A percentile compares a stretch with the other conserved stretches of the same genome.
Evolutionary conservation across 2,329 filamentous ascomycete genomes (phyloP).

Genomic region (Monosporascus sp.): DNA sequence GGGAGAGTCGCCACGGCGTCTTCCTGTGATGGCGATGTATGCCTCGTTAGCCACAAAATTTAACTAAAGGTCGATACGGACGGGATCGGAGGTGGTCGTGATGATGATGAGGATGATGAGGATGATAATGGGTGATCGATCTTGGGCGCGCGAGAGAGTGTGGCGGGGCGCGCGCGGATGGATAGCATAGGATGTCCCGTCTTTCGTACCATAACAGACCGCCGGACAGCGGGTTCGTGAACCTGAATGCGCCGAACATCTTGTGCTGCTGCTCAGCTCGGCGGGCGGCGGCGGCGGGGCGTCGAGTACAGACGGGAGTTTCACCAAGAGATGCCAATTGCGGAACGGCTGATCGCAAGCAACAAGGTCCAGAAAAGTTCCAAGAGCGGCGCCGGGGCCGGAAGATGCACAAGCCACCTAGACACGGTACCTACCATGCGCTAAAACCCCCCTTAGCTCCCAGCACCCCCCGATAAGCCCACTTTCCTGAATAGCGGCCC

Average conservation of each 20-base stretch:
- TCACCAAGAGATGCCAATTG: too few species aligned
- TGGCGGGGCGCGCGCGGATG: neutral
- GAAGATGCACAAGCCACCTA: neutral
- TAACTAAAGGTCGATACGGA: neutral
- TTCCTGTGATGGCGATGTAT: constrained; percentile 52
- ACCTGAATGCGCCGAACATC: constrained; percentile 83
- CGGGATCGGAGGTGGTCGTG: neutral
- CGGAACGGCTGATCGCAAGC: neutral
- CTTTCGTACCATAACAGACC: constrained; percentile 71
- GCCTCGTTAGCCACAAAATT: too few species aligned
- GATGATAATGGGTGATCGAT: neutral
- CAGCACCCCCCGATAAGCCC: too few species aligned
- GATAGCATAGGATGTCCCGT: neutral
- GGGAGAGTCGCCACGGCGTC: constrained; percentile 91
- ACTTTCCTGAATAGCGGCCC: too few species aligned
- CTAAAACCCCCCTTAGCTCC: too few species aligned
- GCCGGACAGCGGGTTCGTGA: constrained; percentile 68
- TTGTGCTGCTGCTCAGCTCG: constrained; percentile 20
- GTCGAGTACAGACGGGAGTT: neutral
- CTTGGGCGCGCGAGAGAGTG: neutral
- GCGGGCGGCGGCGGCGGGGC: neutral
- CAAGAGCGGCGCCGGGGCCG: neutral
- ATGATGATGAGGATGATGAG: too few species aligned
- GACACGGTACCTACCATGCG: neutral
- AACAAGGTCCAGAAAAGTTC: neutral